These are phyloP conservation scores for Calamus simplicifolius DNA, from an alignment of 176 grass and related monocot species.

Conservation along the genomic window DNA sequence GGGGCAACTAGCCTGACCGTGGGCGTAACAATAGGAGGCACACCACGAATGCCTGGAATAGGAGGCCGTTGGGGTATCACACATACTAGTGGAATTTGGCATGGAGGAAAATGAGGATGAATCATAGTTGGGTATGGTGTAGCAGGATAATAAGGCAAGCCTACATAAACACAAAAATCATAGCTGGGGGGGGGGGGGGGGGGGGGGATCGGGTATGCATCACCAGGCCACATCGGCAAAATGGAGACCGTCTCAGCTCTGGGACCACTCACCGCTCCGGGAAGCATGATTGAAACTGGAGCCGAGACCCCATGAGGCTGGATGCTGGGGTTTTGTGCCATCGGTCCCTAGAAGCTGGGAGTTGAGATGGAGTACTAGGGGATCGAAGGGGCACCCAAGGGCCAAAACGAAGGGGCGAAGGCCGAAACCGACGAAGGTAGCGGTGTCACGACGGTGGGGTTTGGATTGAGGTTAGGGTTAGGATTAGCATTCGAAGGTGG, in stretches of 20 bases:
- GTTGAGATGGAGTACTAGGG: conserved; percentile 14
- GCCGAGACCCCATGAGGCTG: conserved; percentile 34
- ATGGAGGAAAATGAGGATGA: conserved; percentile 51
- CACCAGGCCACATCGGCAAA: conserved; percentile 12
- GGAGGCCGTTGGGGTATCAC: conserved; percentile 21
- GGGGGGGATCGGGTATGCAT: conserved; percentile 18
- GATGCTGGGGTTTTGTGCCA: conserved; percentile 22
- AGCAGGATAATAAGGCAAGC: conserved; percentile 36
- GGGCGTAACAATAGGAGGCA: conserved; percentile 43
- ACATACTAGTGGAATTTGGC: conserved; percentile 48
- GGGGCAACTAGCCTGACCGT: conserved; percentile 40
- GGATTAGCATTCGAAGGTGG: not conserved
- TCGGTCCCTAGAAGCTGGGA: conserved; percentile 13
- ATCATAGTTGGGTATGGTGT: conserved; percentile 46
- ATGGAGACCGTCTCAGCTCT: not conserved
- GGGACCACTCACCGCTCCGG: conserved; percentile 1
- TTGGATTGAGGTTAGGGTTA: conserved; percentile 21
- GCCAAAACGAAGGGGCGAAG: conserved; percentile 17
- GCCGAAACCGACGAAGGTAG: conserved; percentile 1
- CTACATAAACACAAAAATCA: conserved; percentile 26
- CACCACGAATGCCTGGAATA: conserved; percentile 42
- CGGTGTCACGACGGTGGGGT: not conserved
- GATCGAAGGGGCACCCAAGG: conserved; percentile 1
- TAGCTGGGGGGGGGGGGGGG: not conserved
- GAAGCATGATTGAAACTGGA: conserved; percentile 1